Conservation (phyloP, 2,329 filamentous ascomycete genomes). For the Pyricularia grisea region DNA sequence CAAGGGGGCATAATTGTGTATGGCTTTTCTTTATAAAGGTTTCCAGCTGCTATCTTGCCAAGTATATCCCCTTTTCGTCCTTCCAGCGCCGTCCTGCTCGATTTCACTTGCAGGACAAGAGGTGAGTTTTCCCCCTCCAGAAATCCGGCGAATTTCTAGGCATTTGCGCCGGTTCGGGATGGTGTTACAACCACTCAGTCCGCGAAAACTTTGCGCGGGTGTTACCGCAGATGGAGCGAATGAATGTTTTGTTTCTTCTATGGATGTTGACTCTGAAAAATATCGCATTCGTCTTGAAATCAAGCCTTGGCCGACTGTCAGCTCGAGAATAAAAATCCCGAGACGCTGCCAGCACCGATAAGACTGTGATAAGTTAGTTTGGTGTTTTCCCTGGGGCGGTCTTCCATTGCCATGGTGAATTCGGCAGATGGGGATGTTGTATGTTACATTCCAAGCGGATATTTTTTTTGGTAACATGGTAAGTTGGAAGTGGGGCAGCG, state of each 20-base stretch:
- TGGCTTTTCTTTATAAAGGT: background rate
- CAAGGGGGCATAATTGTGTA: background rate
- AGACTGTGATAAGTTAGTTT: background rate
- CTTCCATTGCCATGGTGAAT: background rate
- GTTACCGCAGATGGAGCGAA: background rate
- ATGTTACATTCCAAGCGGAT: slow-evolving; percentile 1
- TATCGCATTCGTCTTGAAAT: background rate
- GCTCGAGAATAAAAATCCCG: background rate
- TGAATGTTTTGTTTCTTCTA: no score
- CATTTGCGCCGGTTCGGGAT: background rate
- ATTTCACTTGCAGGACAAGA: background rate
- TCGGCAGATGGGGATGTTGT: background rate
- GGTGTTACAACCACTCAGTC: background rate
- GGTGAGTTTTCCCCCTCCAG: background rate
- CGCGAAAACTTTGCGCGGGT: background rate
- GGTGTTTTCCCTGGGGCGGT: background rate
- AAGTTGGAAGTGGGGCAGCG: background rate
- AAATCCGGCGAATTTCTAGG: background rate
- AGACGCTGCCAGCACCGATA: background rate
- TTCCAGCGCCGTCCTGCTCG: background rate
- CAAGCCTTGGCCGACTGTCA: background rate
- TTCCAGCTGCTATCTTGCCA: background rate
- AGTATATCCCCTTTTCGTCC: background rate
- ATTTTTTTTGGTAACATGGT: background rate
- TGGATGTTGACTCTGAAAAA: background rate